Evolutionary conservation across 805 yeast species (phyloP), one percentile per base, ranked within the genome.

Genomic region (Yamadazyma insecticola): DNA sequence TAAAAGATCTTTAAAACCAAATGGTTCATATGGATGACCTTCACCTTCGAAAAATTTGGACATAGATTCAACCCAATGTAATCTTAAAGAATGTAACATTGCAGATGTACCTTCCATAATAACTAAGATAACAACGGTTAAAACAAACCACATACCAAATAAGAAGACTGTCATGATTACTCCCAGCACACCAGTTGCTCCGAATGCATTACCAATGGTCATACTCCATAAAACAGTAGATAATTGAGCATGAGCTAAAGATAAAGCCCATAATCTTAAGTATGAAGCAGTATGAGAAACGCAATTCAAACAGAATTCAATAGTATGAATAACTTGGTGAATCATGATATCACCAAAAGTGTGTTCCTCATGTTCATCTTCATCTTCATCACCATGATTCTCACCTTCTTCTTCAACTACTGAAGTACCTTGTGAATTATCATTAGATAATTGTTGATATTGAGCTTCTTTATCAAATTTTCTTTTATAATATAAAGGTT

Each of bases 31-130:
- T 5, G 89, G 77, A 44, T 77, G 70, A 39, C 99, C 99, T 58
- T 90, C 97, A 56, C 99, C 99, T 53, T 84, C 92, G 51, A 89
- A 92, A 64, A 82, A 94, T 67, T 92, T 92, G 40, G 96, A 87
- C 99, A 92, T 92, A 16, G 96, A 81, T 66, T 92, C 99, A 41
- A 92, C 98, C 99, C 99, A 92, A 58, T 92, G 98, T 53, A 92
- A 74, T 70, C 99, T 85, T 53, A 92, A 73, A n/a, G 97, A 83
- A 62, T 92, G 99, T 53, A 92, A 74, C 98, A 92, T 92, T 21
- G 98, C 98, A 16, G 97, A 87, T 0, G 99, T 92, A 37, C 98
- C 99, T 62, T 92, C 99, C 99, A 92, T 92, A 32, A 84, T 67
- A 10, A 92, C 97, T 51, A 92, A 71, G 47, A 92, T 87, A 50